Evolutionary conservation across 2,329 filamentous ascomycete genomes (phyloP).

Genomic region (Dactylellina haptotyla): DNA sequence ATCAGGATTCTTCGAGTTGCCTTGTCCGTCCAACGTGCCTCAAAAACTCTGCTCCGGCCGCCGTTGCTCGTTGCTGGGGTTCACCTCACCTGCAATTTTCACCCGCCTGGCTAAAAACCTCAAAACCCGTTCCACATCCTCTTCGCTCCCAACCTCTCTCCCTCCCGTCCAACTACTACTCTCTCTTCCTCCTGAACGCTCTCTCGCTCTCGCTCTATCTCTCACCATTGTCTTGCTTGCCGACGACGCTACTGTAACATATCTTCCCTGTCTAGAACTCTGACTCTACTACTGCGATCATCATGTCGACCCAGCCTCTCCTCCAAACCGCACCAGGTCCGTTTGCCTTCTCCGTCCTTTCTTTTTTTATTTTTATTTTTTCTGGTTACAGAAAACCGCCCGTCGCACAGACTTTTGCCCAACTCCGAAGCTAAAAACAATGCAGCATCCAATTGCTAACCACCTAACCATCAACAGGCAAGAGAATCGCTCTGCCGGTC

Average conservation of each 20-base stretch:
- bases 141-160: conserved; percentile 10
- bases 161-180: neutral
- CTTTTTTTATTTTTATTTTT: neutral
- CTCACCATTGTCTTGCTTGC: neutral
- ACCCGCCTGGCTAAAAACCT: conserved; percentile 10
- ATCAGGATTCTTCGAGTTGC: conserved; percentile 10
- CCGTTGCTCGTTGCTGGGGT: conserved; percentile 3
- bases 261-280: neutral
- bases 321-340: conserved; percentile 81
- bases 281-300: neutral
- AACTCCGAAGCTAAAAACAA: conserved; percentile 1
- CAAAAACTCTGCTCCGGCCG: conserved; percentile 29
- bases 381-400: neutral
- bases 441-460: conserved; percentile 10
- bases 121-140: neutral
- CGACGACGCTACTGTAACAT: neutral
- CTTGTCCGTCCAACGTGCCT: conserved; percentile 8
- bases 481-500: conserved; percentile 96
- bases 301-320: conserved; percentile 95
- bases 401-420: conserved; percentile 12
- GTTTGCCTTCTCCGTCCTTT: neutral
- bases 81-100: neutral
- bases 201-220: neutral
- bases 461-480: conserved; percentile 70
- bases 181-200: neutral